Conservation (phyloP, 306 rosid species). For the Sechiopsis laciniata region DNA sequence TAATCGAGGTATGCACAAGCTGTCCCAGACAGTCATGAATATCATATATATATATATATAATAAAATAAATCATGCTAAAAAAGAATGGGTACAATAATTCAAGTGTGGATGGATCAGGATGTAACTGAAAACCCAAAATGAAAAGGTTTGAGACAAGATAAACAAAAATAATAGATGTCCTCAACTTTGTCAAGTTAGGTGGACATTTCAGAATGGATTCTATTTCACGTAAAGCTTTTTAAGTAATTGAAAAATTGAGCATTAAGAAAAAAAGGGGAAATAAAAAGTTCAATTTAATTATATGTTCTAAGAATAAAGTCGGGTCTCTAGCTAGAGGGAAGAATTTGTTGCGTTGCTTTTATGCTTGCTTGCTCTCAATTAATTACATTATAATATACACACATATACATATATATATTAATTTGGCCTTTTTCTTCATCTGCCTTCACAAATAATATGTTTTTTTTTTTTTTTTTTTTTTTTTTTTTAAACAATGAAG, state of each 20-base stretch:
- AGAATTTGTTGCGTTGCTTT: constrained; percentile 16
- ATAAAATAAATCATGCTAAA: not conserved
- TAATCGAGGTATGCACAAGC: too few relatives aligned
- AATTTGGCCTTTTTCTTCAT: not conserved
- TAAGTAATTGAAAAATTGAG: not conserved
- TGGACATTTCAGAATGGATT: constrained; percentile 22
- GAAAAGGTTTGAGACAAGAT: not conserved
- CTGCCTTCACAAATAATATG: not conserved
- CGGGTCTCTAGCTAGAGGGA: not conserved
- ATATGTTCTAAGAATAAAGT: constrained; percentile 9
- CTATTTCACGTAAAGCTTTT: constrained; percentile 23
- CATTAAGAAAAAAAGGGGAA: not conserved
- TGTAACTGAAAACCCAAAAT: not conserved
- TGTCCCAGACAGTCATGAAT: too few relatives aligned
- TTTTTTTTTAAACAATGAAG: too few relatives aligned
- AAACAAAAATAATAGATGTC: constrained; percentile 6
- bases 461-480: too few relatives aligned
- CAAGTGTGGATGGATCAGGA: not conserved
- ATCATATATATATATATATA: too few relatives aligned
- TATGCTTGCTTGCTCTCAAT: constrained; percentile 1
- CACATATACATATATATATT: too few relatives aligned
- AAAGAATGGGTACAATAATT: constrained; percentile 4
- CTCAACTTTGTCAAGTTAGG: constrained; percentile 14
- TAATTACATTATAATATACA: not conserved
- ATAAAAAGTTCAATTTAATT: not conserved